A percentile compares a stretch with the other conserved stretches of the same genome.
phyloP scores from a whole-genome alignment of 2,329 filamentous ascomycete species.

The Penicillium sp. region DNA sequence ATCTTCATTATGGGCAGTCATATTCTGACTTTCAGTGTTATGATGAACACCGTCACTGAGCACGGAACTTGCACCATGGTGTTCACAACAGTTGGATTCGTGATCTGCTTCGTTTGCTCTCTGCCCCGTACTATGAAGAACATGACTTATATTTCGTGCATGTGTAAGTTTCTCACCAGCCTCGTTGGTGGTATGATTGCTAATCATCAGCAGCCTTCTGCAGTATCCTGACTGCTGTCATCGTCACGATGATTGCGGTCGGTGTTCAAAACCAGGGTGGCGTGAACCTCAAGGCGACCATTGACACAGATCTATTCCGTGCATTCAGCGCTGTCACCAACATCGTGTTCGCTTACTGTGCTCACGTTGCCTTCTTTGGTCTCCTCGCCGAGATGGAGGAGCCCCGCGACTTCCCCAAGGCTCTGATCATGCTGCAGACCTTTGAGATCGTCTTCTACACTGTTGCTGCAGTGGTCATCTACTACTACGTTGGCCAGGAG shows the following conservation, averaged over 20 bases:
- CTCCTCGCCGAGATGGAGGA: constrained; percentile 66
- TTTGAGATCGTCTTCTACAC: constrained; percentile 64
- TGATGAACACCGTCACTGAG: constrained; percentile 65
- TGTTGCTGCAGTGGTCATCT: constrained; percentile 68
- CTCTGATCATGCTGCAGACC: constrained; percentile 62
- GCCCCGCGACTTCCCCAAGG: constrained; percentile 62
- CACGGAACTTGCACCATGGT: constrained; percentile 65
- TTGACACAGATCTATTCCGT: constrained; percentile 51
- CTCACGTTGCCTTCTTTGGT: constrained; percentile 69
- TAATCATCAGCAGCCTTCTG: constrained; percentile 52
- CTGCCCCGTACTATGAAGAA: constrained; percentile 65
- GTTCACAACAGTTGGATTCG: constrained; percentile 61
- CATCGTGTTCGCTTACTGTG: constrained; percentile 71
- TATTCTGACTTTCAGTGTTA: constrained; percentile 68
- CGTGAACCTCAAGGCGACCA: constrained; percentile 38
- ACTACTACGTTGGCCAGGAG: constrained; percentile 63
- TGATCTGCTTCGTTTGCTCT: constrained; percentile 61
- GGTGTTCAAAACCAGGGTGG: constrained; percentile 53
- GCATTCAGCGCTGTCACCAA: constrained; percentile 66
- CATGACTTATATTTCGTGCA: constrained; percentile 62
- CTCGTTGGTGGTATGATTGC: neutral
- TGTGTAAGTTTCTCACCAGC: constrained; percentile 42
- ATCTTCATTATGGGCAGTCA: constrained; percentile 73
- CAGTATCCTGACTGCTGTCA: constrained; percentile 66
- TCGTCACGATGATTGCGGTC: constrained; percentile 68